Base-by-base conservation (phyloP, 2,329 filamentous ascomycete genomes). In the Beauveria rudraprayagi region DNA sequence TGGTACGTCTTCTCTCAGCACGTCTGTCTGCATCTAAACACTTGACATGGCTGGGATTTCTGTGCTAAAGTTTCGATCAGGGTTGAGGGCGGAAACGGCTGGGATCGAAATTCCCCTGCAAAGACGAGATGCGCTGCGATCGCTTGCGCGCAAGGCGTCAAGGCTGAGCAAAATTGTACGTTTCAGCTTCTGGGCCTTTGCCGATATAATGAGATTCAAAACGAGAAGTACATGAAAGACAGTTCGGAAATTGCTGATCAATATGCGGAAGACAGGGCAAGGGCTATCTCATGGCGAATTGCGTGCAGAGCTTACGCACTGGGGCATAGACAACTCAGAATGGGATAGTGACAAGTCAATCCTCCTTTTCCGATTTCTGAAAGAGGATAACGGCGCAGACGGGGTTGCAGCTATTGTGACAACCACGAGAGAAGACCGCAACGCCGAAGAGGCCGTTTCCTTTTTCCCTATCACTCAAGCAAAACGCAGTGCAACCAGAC, bases 71-170 rank as follows among this genome's bases (percentile, higher is more conserved):
- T 26, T 41, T 41, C n/a, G 50, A 53, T 11, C 10, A 55, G 52
- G 64, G 61, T 70, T 44, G 68, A 70, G 62, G 70, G 68, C 43
- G 69, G 68, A 7, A 43, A 53, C n/a, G 63, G 52, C n/a, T n/a
- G 5, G 8, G 6, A 55, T 11, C 7, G 63, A 52, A 19, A 19
- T 8, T 30, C 19, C 41, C 9, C 48, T 16, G 40, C 59, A 28
- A 26, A 63, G 16, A 65, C 65, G 14, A 53, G 64, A 24, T 64
- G 65, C 40, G 65, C 66, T 37, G 65, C 59, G 16, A 16, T 63
- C n/a, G 34, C 37, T 17, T 66, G 64, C 48, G 9, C n/a, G n/a
- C 16, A 24, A 17, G 46, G 28, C 17, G 46, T 47, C 59, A 67
- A 65, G 58, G 63, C 64, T 24, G 65, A 68, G 63, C 66, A 63